Base-by-base conservation (phyloP, 768 basidiomycete genomes). In the Amanita thiersii region DNA sequence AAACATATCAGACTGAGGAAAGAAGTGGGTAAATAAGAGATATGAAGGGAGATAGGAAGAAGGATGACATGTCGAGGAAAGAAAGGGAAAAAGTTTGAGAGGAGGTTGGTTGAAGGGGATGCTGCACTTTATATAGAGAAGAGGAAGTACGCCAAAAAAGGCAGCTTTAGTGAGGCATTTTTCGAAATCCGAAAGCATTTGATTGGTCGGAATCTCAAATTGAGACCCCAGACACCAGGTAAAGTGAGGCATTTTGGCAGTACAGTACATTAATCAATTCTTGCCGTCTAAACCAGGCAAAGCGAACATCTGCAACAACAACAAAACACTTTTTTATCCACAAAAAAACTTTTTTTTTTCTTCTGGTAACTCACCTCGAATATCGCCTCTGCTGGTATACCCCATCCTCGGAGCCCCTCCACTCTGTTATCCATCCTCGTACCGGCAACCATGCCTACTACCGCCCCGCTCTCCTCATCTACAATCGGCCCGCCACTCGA, bases 401-500 rank as follows among this genome's bases (percentile, higher is more conserved):
- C 79, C 77, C 77, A 82, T 0, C 80, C 79, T 10, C 70, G 57
- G 28, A 67, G 46, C 10, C 79, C 78, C 47, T 75, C 71, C 3
- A 77, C 59, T 4, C 67, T 54, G 47, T 63, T 77, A 43, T 76
- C 69, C 70, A 77, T 74, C 50, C 72, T 64, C 25, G 72, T 70
- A 10, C 81, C 81, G 6, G 78, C 63, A 51, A 80, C 68, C 11
- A 84, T 61, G 1, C 83, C 83, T 1, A 84, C 65, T 3, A 84
- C 80, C 0, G 78, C 70, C 3, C 81, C 81, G 20, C 59, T 73
- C 46, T 73, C 66, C 47, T 70, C 67, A 43, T 80, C 75, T 5
- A 85, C 61, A 41, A 85, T 72, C 0, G 82, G 81, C 1, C 80
- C 81, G 3, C 83, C 82, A 43, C 80, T 82, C 14, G 80, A 81